Conservation (phyloP, 139 green algal genomes). For the Astrephomene gubernaculifera region DNA sequence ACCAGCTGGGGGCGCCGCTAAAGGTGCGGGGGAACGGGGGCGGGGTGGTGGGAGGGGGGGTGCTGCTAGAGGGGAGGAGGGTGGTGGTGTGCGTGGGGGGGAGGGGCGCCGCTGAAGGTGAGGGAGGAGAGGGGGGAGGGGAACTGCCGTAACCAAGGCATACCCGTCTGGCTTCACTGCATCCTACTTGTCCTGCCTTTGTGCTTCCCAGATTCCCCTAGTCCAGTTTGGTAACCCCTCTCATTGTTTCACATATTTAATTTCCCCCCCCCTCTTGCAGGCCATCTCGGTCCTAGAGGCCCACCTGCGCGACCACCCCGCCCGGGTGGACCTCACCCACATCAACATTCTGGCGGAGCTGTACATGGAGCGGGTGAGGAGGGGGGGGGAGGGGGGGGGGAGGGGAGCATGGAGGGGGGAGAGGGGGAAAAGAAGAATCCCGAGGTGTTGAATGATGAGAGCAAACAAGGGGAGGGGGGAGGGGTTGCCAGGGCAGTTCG, state of each 20-base stretch:
- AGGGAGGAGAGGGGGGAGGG: too few relatives aligned
- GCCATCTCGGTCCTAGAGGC: constrained; percentile 60
- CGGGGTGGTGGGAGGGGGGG: too few relatives aligned
- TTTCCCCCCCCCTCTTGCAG: not conserved
- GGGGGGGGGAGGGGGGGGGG: constrained; percentile 21
- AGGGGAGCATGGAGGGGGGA: not conserved
- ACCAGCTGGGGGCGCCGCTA: constrained; percentile 59
- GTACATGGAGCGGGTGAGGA: constrained; percentile 64
- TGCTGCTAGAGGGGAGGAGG: too few relatives aligned
- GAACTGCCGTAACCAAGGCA: too few relatives aligned
- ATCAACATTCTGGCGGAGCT: constrained; percentile 94
- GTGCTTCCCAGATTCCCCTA: too few relatives aligned
- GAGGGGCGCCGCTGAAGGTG: too few relatives aligned
- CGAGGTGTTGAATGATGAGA: not conserved
- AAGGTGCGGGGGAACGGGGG: constrained; percentile 1
- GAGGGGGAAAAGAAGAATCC: not conserved
- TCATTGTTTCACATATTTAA: too few relatives aligned
- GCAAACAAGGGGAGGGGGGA: not conserved
- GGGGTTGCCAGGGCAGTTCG: not conserved
- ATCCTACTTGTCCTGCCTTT: too few relatives aligned
- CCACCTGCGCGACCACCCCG: constrained; percentile 61
- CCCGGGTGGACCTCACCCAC: constrained; percentile 75
- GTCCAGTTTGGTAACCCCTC: too few relatives aligned
- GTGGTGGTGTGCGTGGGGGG: too few relatives aligned
- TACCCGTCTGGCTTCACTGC: too few relatives aligned